Percentiles rank a stretch among this genome's conserved stretches.
phyloP scores from a whole-genome alignment of 768 basidiomycete species.

The Dioszegia aurantiaca region DNA sequence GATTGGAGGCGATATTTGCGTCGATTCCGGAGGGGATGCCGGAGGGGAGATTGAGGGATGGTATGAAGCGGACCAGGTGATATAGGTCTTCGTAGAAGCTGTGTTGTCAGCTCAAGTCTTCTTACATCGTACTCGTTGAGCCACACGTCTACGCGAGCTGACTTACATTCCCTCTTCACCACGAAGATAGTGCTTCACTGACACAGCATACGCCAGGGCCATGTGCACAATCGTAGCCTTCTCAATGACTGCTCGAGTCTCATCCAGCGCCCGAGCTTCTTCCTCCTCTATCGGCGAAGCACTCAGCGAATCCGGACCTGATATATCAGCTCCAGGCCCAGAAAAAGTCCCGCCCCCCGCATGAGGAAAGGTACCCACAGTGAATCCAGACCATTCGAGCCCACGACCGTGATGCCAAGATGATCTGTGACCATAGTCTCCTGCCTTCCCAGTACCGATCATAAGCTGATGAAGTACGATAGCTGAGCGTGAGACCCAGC shows the following conservation, averaged over 20 bases:
- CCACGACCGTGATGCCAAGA: conserved; percentile 40
- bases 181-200: conserved; percentile 50
- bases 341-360: too few relatives aligned
- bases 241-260: conserved; percentile 31
- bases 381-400: conserved; percentile 49
- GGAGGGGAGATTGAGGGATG: conserved; percentile 35
- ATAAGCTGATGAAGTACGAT: conserved; percentile 45
- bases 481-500: conserved; percentile 46
- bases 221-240: conserved; percentile 44
- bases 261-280: conserved; percentile 22
- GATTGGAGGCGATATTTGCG: conserved; percentile 27
- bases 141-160: not conserved
- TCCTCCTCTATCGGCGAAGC: conserved; percentile 25
- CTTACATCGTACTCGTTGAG: not conserved
- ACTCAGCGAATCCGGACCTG: conserved; percentile 34
- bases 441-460: conserved; percentile 48
- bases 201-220: conserved; percentile 46
- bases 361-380: too few relatives aligned
- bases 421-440: conserved; percentile 48
- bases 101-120: conserved; percentile 3
- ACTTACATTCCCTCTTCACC: conserved; percentile 51
- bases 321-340: not conserved
- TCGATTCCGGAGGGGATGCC: conserved; percentile 26
- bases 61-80: conserved; percentile 47
- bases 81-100: conserved; percentile 51